These are phyloP conservation scores for Russula virescens DNA, from an alignment of 768 basidiomycete species.

Conservation along the genomic window DNA sequence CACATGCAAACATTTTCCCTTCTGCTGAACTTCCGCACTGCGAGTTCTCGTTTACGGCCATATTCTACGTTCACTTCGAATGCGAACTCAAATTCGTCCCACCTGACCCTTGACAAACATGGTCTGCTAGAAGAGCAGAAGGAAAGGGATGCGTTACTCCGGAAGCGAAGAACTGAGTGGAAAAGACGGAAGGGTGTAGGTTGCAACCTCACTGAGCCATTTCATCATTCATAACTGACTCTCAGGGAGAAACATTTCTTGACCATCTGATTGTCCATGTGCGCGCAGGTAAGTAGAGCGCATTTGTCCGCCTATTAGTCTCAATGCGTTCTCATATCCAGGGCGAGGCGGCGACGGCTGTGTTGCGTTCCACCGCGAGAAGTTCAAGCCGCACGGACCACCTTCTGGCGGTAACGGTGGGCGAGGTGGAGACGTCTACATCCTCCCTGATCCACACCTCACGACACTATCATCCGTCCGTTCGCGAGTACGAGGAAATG, in stretches of 20 bases:
- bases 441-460: slow-evolving; percentile 70
- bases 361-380: slow-evolving; percentile 89
- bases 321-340: slow-evolving; percentile 28
- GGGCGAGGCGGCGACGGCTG: slow-evolving; percentile 89
- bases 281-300: slow-evolving; percentile 49
- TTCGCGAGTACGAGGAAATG: slow-evolving; percentile 57
- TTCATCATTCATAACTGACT: slow-evolving; percentile 5
- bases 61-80: slow-evolving; percentile 4
- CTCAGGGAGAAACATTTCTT: slow-evolving; percentile 70
- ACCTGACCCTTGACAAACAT: background rate
- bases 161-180: slow-evolving; percentile 63
- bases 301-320: background rate
- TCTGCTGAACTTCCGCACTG: background rate
- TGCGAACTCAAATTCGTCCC: background rate
- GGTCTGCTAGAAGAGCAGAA: background rate
- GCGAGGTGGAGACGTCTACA: slow-evolving; percentile 79
- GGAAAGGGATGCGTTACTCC: slow-evolving; percentile 27
- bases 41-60: background rate
- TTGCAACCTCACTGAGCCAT: background rate
- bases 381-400: slow-evolving; percentile 75
- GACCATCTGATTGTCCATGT: slow-evolving; percentile 79
- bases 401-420: slow-evolving; percentile 95
- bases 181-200: slow-evolving; percentile 67
- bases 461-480: slow-evolving; percentile 73
- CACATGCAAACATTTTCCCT: background rate